A percentile compares a stretch with the other conserved stretches of the same genome.
Evolutionary conservation across 805 yeast species (phyloP).

Genomic region (Phaffomyces opuntiae): DNA sequence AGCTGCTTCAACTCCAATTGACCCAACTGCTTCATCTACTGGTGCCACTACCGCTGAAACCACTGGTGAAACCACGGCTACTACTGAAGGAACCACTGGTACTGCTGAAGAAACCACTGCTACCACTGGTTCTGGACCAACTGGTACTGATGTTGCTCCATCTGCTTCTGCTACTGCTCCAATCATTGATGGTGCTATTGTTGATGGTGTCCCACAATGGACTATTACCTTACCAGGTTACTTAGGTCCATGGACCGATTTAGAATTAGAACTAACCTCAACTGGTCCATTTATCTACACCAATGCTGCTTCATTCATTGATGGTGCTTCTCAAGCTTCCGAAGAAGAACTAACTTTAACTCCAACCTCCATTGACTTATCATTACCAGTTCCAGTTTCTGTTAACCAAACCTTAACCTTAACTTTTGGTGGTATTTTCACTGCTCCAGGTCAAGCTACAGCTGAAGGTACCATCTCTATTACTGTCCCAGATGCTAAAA

Average conservation of each 20-base stretch:
- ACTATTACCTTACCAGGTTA: not conserved
- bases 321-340: not conserved
- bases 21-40: not conserved
- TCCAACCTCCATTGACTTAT: not conserved
- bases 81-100: too few species aligned
- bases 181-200: not conserved
- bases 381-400: not conserved
- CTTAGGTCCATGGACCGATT: conserved; percentile 3
- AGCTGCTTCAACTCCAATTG: too few species aligned
- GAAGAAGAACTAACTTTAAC: not conserved
- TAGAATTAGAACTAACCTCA: not conserved
- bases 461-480: conserved; percentile 5
- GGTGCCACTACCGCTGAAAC: not conserved
- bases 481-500: conserved; percentile 4
- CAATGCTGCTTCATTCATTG: conserved; percentile 4
- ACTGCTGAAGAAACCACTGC: not conserved
- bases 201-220: not conserved
- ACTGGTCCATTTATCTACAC: conserved; percentile 1
- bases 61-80: too few species aligned
- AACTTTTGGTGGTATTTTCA: conserved; percentile 2
- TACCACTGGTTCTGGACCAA: not conserved
- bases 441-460: conserved; percentile 3
- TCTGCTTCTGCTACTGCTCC: not conserved
- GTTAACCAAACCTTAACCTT: not conserved
- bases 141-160: not conserved